phyloP scores from a whole-genome alignment of 1,284 basidiomycete genomes.

The Exsudoporus floridanus region DNA sequence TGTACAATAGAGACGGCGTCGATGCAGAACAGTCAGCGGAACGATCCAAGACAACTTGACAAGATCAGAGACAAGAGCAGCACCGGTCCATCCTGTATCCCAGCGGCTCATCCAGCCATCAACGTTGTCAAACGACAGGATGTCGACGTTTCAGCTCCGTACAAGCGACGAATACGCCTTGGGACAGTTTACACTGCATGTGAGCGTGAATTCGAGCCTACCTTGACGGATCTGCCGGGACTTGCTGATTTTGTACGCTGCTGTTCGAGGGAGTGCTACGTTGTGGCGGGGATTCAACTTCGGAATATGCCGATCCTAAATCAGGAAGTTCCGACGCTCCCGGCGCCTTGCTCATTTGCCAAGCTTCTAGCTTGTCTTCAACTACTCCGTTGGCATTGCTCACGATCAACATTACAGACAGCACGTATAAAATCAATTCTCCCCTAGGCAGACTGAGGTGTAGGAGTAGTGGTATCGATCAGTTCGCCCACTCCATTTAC shows the following conservation, averaged over 20 bases:
- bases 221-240: slow-evolving; percentile 52
- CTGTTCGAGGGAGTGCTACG: slow-evolving; percentile 11
- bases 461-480: too few species aligned
- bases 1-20: slow-evolving; percentile 22
- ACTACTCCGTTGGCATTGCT: too few species aligned
- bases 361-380: too few species aligned
- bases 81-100: slow-evolving; percentile 42
- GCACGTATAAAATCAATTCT: too few species aligned
- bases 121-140: slow-evolving; percentile 20
- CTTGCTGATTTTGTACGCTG: slow-evolving; percentile 22
- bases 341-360: too few species aligned
- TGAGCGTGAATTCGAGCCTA: slow-evolving; percentile 44
- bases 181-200: slow-evolving; percentile 7
- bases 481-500: not conserved
- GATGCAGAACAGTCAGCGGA: slow-evolving; percentile 26
- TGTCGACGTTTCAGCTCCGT: slow-evolving; percentile 21
- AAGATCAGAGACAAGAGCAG: slow-evolving; percentile 14
- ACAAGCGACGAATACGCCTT: slow-evolving; percentile 11
- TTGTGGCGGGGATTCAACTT: slow-evolving; percentile 29
- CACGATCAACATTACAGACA: too few species aligned
- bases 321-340: slow-evolving; percentile 7
- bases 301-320: slow-evolving; percentile 25
- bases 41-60: slow-evolving; percentile 7
- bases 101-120: slow-evolving; percentile 44
- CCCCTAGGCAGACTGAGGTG: too few species aligned